phyloP scores from a whole-genome alignment of 163 green algal genomes.

The Picocystis sp. region DNA sequence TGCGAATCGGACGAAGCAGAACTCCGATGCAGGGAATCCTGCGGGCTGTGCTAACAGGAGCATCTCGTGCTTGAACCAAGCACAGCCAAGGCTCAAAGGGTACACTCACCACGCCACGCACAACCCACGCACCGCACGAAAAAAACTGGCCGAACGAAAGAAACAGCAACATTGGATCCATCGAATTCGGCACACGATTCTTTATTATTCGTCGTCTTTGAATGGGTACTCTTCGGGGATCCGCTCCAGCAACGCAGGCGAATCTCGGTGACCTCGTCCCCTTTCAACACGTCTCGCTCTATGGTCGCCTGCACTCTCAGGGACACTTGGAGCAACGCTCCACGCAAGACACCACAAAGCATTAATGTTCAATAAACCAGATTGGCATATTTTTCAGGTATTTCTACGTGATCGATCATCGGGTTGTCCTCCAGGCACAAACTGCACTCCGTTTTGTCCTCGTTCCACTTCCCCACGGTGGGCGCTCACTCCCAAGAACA shows the following conservation, averaged over 20 bases:
- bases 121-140: too few species aligned
- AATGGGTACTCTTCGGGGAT: constrained; percentile 53
- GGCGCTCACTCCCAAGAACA: constrained; percentile 79
- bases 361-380: constrained; percentile 87
- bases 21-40: too few species aligned
- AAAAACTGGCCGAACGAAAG: too few species aligned
- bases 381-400: constrained; percentile 56
- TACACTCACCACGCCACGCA: too few species aligned
- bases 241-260: constrained; percentile 39
- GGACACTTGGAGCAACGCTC: constrained; percentile 68
- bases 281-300: constrained; percentile 58
- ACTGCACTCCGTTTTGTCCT: constrained; percentile 64
- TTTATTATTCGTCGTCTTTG: constrained; percentile 53
- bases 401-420: constrained; percentile 91
- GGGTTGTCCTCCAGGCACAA: constrained; percentile 80
- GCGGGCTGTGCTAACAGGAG: too few species aligned
- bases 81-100: too few species aligned
- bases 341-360: constrained; percentile 75
- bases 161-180: too few species aligned
- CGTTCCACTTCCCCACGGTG: constrained; percentile 58
- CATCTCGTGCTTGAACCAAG: too few species aligned
- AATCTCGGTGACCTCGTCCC: constrained; percentile 63
- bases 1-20: too few species aligned
- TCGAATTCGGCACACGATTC: too few species aligned
- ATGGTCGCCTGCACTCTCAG: constrained; percentile 68